phyloP scores from a whole-genome alignment of 192 early-diverging fungal species.

The Rhizophlyctis rosea region DNA sequence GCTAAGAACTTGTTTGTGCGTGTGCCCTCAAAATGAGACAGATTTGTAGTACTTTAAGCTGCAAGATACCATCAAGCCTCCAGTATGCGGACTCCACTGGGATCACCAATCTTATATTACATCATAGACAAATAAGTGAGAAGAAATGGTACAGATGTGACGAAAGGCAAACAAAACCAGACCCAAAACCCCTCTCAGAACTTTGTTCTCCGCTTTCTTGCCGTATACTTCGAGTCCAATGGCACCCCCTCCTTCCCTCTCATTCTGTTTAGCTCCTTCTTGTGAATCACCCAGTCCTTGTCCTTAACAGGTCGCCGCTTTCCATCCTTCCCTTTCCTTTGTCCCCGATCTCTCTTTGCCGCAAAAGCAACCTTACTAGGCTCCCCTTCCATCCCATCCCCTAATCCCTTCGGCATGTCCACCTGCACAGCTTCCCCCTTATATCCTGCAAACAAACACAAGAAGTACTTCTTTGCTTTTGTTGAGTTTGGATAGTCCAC shows the following conservation, averaged over 20 bases:
- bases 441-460: conserved; percentile 94
- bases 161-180: too few relatives aligned
- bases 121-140: too few relatives aligned
- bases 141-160: too few relatives aligned
- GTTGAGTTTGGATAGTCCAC: conserved; percentile 95
- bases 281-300: conserved; percentile 84
- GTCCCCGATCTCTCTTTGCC: conserved; percentile 22
- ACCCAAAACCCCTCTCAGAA: conserved; percentile 74
- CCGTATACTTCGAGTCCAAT: conserved; percentile 91
- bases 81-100: too few relatives aligned
- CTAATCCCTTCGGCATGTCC: conserved; percentile 60
- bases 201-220: conserved; percentile 79
- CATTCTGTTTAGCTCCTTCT: conserved; percentile 81
- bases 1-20: too few relatives aligned
- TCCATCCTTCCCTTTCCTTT: conserved; percentile 20
- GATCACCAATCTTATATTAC: too few relatives aligned
- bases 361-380: conserved; percentile 36
- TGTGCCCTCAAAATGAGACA: too few relatives aligned
- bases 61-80: too few relatives aligned
- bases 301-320: conserved; percentile 58
- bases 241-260: conserved; percentile 77
- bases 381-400: conserved; percentile 54
- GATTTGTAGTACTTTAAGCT: too few relatives aligned
- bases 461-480: conserved; percentile 95
- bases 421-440: conserved; percentile 47